Evolutionary conservation across 2,329 filamentous ascomycete genomes (phyloP), one percentile per base, ranked within the genome.

Genomic region (Trichoderma sp.): DNA sequence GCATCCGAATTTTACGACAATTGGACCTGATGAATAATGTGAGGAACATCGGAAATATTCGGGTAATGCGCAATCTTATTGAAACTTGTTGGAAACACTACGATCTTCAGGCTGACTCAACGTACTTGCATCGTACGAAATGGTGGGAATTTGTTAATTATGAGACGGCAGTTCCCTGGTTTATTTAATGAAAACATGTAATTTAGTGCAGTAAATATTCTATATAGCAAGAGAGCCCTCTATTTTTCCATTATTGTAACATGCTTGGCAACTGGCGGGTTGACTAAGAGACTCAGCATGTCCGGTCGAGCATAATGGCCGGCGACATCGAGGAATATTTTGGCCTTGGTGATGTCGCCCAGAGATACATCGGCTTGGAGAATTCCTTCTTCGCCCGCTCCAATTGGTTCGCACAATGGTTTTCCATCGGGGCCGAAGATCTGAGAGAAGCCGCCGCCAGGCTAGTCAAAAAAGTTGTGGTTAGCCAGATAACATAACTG

Each of bases 261-360:
- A 21, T 53, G n/a, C 14, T 72, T 64, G 33, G 33, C 38, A 41
- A 53, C 59, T 16, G 76, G 78, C 71, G 78, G 88, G 71, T 90
- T 88, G 2, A 90, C 88, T 3, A 89, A 82, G 12, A 90, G 82
- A 6, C 88, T 86, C 68, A 90, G 87, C 24, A 90, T 81, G 69
- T 90, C 88, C 0, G 88, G 88, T 7, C 88, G 85, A 88, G 89
- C 89, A 80, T 89, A 90, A 79, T 90, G 88, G 1, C 88, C 88
- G 6, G 29, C 69, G 14, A 72, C 59, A 18, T 64, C 69, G 9
- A 72, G 1, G 38, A 27, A 53, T 16, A 64, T 64, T 8, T 72
- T 90, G 75, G 86, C 85, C 21, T 90, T 83, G 75, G 89, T 85
- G 29, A 85, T 85, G 81, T 90, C 85, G 77, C 86, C 82, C 4